These are phyloP conservation scores for Pisolithus sp. DNA, from an alignment of 768 basidiomycete genomes.

Conservation along the genomic window DNA sequence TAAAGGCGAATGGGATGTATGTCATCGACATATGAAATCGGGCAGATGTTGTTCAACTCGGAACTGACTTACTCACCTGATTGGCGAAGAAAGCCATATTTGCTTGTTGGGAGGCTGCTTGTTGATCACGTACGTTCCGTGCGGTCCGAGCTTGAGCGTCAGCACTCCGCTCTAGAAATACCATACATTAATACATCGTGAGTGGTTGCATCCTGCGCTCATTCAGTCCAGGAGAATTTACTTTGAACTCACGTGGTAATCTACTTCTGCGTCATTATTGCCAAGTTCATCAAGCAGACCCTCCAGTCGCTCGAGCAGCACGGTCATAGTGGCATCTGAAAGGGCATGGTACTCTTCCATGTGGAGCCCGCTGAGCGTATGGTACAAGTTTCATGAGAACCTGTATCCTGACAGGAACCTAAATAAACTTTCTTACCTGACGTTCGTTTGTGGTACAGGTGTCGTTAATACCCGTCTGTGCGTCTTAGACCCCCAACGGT, in stretches of 20 bases:
- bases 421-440: slow-evolving; percentile 36
- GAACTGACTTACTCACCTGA: slow-evolving; percentile 47
- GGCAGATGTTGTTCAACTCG: neutral
- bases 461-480: slow-evolving; percentile 32
- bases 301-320: slow-evolving; percentile 72
- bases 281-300: slow-evolving; percentile 53
- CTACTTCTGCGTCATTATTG: slow-evolving; percentile 66
- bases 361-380: slow-evolving; percentile 40
- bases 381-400: neutral
- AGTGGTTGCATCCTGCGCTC: neutral
- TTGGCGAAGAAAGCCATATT: slow-evolving; percentile 90
- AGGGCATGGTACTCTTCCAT: slow-evolving; percentile 62
- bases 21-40: slow-evolving; percentile 1
- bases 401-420: neutral
- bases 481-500: neutral
- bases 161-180: slow-evolving; percentile 76
- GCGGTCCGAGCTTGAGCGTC: slow-evolving; percentile 66
- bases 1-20: no score
- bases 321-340: slow-evolving; percentile 74
- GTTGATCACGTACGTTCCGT: slow-evolving; percentile 92
- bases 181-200: slow-evolving; percentile 7
- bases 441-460: slow-evolving; percentile 51
- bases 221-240: neutral
- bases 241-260: slow-evolving; percentile 67
- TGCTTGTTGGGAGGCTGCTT: slow-evolving; percentile 98